Percentiles rank a stretch among this genome's conserved stretches.
phyloP scores from a whole-genome alignment of 192 early-diverging fungal species.

The Linnemannia schmuckeri region DNA sequence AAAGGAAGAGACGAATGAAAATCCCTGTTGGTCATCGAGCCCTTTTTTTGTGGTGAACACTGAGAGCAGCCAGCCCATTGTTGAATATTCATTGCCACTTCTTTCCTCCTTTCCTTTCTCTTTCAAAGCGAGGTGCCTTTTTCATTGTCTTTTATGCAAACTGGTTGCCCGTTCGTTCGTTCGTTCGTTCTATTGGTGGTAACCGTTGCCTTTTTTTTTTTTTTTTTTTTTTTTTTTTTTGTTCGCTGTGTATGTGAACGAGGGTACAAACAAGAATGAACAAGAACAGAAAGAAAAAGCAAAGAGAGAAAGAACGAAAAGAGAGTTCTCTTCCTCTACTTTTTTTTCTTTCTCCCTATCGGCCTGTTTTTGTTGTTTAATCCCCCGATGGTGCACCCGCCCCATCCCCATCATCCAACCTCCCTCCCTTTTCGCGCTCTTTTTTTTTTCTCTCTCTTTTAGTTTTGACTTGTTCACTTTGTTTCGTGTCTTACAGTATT shows the following conservation, averaged over 20 bases:
- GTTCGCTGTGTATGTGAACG: background rate
- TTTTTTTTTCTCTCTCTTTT: background rate
- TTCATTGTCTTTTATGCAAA: too few species aligned
- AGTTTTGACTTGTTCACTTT: background rate
- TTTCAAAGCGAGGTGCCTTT: too few species aligned
- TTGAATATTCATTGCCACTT: too few species aligned
- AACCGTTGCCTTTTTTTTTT: background rate
- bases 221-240: background rate
- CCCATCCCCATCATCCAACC: background rate
- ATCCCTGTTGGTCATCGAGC: too few species aligned
- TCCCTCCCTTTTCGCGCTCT: background rate
- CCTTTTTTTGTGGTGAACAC: too few species aligned
- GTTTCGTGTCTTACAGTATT: too few species aligned
- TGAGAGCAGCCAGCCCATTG: too few species aligned
- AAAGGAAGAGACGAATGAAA: background rate
- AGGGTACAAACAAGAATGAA: too few species aligned
- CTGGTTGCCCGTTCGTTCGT: too few species aligned
- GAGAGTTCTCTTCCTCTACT: background rate
- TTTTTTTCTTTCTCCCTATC: background rate
- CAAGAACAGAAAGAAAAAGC: too few species aligned
- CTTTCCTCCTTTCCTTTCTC: too few species aligned
- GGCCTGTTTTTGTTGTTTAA: background rate
- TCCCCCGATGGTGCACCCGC: conserved; percentile 2
- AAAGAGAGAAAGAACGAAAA: background rate
- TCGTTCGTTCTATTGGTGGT: too few species aligned